Percentiles rank a stretch among this genome's conserved stretches.
Conservation (phyloP, 306 rosid genomes). For the Mucuna pruriens region DNA sequence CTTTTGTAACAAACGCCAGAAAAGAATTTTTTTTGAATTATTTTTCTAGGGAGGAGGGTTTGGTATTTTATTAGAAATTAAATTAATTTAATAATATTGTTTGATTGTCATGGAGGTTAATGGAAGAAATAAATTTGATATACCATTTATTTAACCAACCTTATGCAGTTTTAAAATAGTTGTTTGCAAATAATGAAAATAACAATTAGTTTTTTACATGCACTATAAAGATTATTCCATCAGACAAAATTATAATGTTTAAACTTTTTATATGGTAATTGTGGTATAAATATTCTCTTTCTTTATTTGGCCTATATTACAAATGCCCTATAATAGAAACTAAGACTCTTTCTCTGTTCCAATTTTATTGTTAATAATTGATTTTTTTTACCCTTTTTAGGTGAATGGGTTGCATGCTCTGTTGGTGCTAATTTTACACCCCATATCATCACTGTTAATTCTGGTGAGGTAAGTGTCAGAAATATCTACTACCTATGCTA, state of each 20-base stretch:
- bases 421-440: conserved; percentile 95
- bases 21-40: not conserved
- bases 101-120: conserved; percentile 9
- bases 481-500: conserved; percentile 11
- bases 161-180: not conserved
- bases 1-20: not conserved
- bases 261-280: conserved; percentile 5
- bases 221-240: not conserved
- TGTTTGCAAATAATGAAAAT: conserved; percentile 5
- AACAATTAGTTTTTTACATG: not conserved
- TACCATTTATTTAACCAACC: not conserved
- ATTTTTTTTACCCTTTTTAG: conserved; percentile 43
- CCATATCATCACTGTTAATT: conserved; percentile 85
- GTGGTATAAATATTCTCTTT: not conserved
- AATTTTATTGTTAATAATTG: conserved; percentile 12
- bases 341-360: conserved; percentile 17
- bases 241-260: conserved; percentile 4
- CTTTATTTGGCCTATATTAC: conserved; percentile 17
- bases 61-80: not conserved
- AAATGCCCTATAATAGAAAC: conserved; percentile 24
- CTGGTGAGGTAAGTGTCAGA: conserved; percentile 78
- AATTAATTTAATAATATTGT: not conserved
- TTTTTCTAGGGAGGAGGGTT: not conserved
- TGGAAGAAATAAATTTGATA: not conserved
- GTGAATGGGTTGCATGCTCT: conserved; percentile 91